Evolutionary conservation across 805 yeast genomes (phyloP).

Genomic region (Lipomyces yamadae): DNA sequence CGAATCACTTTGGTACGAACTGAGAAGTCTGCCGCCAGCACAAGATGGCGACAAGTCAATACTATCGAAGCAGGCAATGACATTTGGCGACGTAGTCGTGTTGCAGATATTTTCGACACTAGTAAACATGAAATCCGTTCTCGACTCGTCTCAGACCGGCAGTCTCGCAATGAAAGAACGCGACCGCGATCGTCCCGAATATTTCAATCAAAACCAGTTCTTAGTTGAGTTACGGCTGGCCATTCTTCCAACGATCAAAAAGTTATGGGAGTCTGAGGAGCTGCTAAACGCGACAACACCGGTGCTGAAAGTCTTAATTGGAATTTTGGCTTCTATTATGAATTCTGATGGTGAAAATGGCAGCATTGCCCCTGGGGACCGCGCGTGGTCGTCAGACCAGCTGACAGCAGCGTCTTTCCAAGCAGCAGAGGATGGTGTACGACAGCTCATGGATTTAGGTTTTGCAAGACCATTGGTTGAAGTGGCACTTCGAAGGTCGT

Average conservation of each 20-base stretch:
- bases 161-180: constrained; percentile 38
- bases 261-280: constrained; percentile 31
- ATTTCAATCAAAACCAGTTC: constrained; percentile 43
- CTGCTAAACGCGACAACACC: constrained; percentile 19
- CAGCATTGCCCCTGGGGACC: constrained; percentile 7
- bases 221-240: constrained; percentile 43
- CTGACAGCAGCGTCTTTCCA: constrained; percentile 23
- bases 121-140: constrained; percentile 39
- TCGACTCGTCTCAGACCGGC: constrained; percentile 42
- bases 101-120: constrained; percentile 39
- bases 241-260: constrained; percentile 33
- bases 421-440: constrained; percentile 41
- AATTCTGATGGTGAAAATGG: constrained; percentile 33
- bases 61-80: constrained; percentile 33
- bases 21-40: constrained; percentile 18
- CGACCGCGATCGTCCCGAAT: constrained; percentile 38
- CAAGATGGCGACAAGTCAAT: constrained; percentile 28
- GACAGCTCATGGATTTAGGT: constrained; percentile 38
- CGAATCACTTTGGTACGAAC: constrained; percentile 29
- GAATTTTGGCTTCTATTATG: constrained; percentile 29
- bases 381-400: constrained; percentile 27
- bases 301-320: constrained; percentile 22
- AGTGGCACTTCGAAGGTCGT: constrained; percentile 6
- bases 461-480: constrained; percentile 27
- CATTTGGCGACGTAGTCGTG: constrained; percentile 37